Evolutionary conservation across 768 basidiomycete species (phyloP), one percentile per base, ranked within the genome.

Genomic region (Mycena galopus): DNA sequence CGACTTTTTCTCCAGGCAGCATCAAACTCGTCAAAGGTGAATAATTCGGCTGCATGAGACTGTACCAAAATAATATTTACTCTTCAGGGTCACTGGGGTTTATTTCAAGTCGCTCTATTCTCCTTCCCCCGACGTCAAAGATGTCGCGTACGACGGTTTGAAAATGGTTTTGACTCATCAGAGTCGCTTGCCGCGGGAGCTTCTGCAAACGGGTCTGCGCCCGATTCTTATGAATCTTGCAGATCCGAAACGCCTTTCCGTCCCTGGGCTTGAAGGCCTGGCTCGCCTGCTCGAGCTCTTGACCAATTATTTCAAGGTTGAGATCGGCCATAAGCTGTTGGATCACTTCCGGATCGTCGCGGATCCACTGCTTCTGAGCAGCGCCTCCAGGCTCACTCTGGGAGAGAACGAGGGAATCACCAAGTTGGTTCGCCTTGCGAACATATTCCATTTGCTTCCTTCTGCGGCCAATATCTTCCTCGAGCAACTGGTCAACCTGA

Each of bases 41-140:
- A n/a, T 53, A 30, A 84, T 75, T 25, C 25, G 33, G 35, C 17
- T 60, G 23, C 66, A 27, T 39, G 23, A 62, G 8, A 32, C 53
- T 14, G 29, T n/a, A 47, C 1, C 2, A 58, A 37, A 65, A 16
- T 71, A 21, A 47, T 30, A 51, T 29, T 50, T 57, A 29, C 67
- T 70, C 39, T 74, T 27, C 75, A 97, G 97, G 76, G 96, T 98
- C 14, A 97, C 96, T 21, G 88, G 94, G 39, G 94, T 98, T 25
- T 99, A 98, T 84, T 99, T 99, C 89, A 99, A 99, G 83, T 96
- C 97, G 14, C 88, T 99, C 35, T 99, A 99, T 82, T 97, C 97
- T 9, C 89, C 92, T 23, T 94, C 93, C 17, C 86, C 91, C 14
- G 96, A 98, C 77, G 94, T 99, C 73, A 98, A 98, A 79, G 93